Evolutionary conservation across 2,329 filamentous ascomycete species (phyloP), one percentile per base, ranked within the genome.

Genomic region (Sporothrix pseudoabietina): DNA sequence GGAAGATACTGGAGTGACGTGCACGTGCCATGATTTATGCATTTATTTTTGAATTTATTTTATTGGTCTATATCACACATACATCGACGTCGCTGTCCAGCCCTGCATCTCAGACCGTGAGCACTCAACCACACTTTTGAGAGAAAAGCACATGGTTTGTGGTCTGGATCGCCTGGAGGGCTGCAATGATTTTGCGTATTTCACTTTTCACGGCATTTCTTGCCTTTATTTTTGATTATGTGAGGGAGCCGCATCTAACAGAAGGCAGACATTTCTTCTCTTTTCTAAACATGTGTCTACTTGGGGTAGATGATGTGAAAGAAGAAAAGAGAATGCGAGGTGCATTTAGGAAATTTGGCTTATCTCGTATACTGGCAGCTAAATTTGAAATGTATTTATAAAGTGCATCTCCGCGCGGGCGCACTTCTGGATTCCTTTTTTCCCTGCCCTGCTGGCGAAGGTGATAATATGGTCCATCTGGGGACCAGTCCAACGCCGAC

Each of bases 21-120:
- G 14, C 44, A 69, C 66, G 66, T 69, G 66, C 54, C 41, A 14
- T 3, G 5, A n/a, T 47, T 26, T 69, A 52, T 6, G 22, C 16
- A 68, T 39, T 69, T 69, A 39, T 54, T 54, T 47, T 26, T 52
- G 16, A 26, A 35, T 54, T 69, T 39, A 54, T 55, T 55, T 69
- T 39, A 55, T 69, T 69, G 14, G 44, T 35, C 47, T 52, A 52
- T 54, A 69, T 35, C 47, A 69, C 22, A 52, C 44, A 4, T 2
- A 55, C 10, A 30, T 47, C 41, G 2, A 12, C 35, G 35, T 26
- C 35, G n/a, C 9, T 10, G 3, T 47, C 39, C 61, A 47, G 10
- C n/a, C 35, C 26, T 41, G 35, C 59, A 41, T 63, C 59, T 3
- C 32, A 63, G 39, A 63, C 59, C 19, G 35, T 63, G 59, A 63